Conservation (phyloP, 805 yeast species). For the Kazachstania kunashirensis region DNA sequence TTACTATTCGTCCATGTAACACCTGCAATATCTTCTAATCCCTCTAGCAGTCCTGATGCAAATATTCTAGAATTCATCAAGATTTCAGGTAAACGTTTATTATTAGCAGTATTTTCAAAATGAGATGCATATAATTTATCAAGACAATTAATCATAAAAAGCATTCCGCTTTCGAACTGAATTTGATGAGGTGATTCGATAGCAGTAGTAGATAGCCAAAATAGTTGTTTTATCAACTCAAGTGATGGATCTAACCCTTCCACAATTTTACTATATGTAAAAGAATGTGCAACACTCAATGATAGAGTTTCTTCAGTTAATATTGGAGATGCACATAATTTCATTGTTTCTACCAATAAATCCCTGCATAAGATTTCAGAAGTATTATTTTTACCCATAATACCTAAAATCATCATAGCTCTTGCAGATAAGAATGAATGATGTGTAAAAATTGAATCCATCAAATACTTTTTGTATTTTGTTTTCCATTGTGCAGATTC, state of each 20-base stretch:
- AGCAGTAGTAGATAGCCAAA: slow-evolving; percentile 30
- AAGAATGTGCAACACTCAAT: slow-evolving; percentile 28
- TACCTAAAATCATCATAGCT: slow-evolving; percentile 58
- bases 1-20: slow-evolving; percentile 34
- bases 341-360: slow-evolving; percentile 19
- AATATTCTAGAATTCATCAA: slow-evolving; percentile 30
- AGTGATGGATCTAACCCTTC: slow-evolving; percentile 29
- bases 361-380: slow-evolving; percentile 39
- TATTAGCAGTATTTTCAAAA: slow-evolving; percentile 16
- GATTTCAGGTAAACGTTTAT: slow-evolving; percentile 25
- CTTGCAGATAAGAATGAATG: slow-evolving; percentile 53
- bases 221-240: slow-evolving; percentile 20
- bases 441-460: slow-evolving; percentile 46
- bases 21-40: slow-evolving; percentile 35
- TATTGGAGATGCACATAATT: slow-evolving; percentile 28
- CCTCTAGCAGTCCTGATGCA: slow-evolving; percentile 31
- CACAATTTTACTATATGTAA: slow-evolving; percentile 30
- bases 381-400: slow-evolving; percentile 51
- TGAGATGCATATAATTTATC: slow-evolving; percentile 21
- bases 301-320: slow-evolving; percentile 22
- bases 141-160: slow-evolving; percentile 30
- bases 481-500: slow-evolving; percentile 46
- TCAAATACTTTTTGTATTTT: slow-evolving; percentile 52
- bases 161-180: slow-evolving; percentile 31
- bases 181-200: slow-evolving; percentile 26